Base-by-base conservation (phyloP, 169 alveolate genomes). In the Miamiensis avidus region DNA sequence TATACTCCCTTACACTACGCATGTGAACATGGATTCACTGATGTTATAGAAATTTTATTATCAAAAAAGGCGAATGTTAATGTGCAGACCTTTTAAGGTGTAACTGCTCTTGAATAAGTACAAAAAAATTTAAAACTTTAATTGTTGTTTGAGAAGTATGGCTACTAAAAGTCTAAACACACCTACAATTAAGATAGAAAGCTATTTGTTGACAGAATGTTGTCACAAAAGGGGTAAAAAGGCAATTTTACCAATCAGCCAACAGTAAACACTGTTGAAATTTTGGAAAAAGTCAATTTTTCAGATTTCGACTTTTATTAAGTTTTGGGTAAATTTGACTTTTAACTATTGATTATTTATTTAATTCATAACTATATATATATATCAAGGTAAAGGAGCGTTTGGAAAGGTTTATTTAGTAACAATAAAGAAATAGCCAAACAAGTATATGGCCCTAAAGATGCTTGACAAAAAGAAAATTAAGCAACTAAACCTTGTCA, bases 361-460 rank as follows among this genome's bases (percentile, higher is more conserved):
- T n/a, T n/a, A n/a, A n/a, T n/a, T n/a, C n/a, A n/a, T n/a, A n/a
- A n/a, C n/a, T n/a, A n/a, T n/a, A n/a, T n/a, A n/a, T n/a, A n/a
- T n/a, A n/a, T n/a, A n/a, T n/a, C n/a, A n/a, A n/a, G n/a, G n/a
- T n/a, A 34, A 69, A 26, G 91, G 88, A n/a, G 88, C 84, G 15
- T 86, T 86, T 86, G 90, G 90, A 26, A 74, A 86, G 74, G 90
- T 86, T 25, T 64, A 64, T 49, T 75, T 86, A 30, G 90, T 86
- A 34, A 83, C 73, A 69, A 79, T 74, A 86, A 86, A 69, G 1
- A 78, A 72, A 0, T 1, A n/a, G 28, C 15, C 31, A 34, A 32
- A 83, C 27, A 33, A 86, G 31, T 86, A 74, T 64, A 79, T 79
- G 85, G 98, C 98, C 25, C 89, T 95, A 95, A 95, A 95, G 82